Conservation (phyloP, 2,329 filamentous ascomycete genomes). For the Ascochyta clinopodiicola region DNA sequence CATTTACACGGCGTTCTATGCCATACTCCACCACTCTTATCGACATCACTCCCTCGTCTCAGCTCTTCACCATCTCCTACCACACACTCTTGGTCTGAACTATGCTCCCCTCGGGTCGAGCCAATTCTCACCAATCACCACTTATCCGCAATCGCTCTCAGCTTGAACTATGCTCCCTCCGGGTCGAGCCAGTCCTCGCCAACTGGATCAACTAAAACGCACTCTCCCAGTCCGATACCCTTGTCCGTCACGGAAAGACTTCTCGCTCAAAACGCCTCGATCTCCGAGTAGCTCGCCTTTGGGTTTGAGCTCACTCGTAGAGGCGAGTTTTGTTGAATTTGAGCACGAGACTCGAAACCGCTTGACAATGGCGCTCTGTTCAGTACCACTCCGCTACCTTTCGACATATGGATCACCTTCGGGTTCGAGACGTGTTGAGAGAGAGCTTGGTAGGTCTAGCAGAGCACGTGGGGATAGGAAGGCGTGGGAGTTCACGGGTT, state of each 20-base stretch:
- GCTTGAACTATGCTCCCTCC: background rate
- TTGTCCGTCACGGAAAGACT: background rate
- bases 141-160: background rate
- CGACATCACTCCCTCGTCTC: too few species aligned
- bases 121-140: background rate
- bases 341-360: background rate
- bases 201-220: background rate
- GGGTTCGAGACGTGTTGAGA: background rate
- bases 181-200: background rate
- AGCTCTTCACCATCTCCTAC: too few species aligned
- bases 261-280: background rate
- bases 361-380: background rate
- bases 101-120: background rate
- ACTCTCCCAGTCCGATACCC: too few species aligned
- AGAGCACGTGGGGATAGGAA: too few species aligned
- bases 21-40: too few species aligned
- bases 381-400: background rate
- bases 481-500: too few species aligned
- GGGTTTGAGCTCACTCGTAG: background rate
- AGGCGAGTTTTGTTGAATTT: background rate
- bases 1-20: background rate
- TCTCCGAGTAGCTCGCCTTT: background rate
- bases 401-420: background rate
- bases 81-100: background rate
- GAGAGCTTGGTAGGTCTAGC: background rate